phyloP scores from a whole-genome alignment of 208 protist species.

The Leishmania braziliensis region DNA sequence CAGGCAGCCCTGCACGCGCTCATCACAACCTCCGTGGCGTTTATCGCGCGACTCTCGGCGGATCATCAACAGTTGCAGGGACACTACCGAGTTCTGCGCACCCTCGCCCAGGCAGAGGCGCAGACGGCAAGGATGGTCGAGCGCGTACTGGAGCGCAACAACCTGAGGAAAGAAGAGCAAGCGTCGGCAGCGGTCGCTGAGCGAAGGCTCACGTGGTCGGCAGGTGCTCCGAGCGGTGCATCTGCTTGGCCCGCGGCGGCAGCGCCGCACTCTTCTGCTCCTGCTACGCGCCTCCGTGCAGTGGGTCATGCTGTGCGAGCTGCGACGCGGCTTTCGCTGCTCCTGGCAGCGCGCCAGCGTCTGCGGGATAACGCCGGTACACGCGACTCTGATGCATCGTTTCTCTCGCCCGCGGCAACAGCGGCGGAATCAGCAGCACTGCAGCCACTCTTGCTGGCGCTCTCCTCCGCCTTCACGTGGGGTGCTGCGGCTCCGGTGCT shows the following conservation, averaged over 20 bases:
- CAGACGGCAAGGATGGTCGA: not conserved
- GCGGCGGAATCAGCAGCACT: not conserved
- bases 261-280: not conserved
- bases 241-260: not conserved
- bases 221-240: not conserved
- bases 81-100: not conserved
- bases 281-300: not conserved
- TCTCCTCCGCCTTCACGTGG: not conserved
- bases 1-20: constrained; percentile 13
- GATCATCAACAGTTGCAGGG: constrained; percentile 10
- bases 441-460: not conserved
- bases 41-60: constrained; percentile 5
- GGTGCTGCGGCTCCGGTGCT: not conserved
- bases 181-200: not conserved
- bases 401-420: not conserved
- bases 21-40: constrained; percentile 1
- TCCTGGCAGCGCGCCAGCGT: not conserved
- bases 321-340: not conserved
- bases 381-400: not conserved
- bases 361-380: not conserved
- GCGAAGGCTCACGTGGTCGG: not conserved
- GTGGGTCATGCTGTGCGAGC: not conserved
- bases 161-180: no score
- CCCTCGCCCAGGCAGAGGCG: not conserved
- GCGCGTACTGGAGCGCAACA: not conserved